Conservation (phyloP, 306 rosid genomes). For the Acacia melanoxylon region DNA sequence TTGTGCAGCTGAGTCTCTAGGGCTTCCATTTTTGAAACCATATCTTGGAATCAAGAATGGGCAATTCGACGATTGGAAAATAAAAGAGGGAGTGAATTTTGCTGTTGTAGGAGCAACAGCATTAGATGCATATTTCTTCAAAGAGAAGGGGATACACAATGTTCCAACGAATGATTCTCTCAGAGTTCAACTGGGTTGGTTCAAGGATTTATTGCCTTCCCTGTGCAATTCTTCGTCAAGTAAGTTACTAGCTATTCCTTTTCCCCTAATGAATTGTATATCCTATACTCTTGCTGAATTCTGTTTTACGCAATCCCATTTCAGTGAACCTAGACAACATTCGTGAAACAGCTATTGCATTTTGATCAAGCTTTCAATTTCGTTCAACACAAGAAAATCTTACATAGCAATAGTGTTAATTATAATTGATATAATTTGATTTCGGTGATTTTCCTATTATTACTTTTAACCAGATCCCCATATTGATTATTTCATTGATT, state of each 20-base stretch:
- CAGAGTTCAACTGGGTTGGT: slow-evolving; percentile 51
- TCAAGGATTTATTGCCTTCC: slow-evolving; percentile 36
- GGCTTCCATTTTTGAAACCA: slow-evolving; percentile 49
- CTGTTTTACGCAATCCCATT: no score
- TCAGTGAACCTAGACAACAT: no score
- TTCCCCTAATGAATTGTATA: no score
- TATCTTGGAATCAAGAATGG: slow-evolving; percentile 2
- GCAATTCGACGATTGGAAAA: background rate
- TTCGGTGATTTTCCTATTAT: background rate
- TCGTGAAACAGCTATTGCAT: no score
- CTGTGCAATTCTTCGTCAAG: no score
- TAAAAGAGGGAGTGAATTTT: slow-evolving; percentile 45
- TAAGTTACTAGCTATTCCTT: no score
- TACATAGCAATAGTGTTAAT: background rate
- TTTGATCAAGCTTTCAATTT: no score
- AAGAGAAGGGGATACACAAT: slow-evolving; percentile 15
- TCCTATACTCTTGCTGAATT: no score
- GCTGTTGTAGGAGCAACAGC: slow-evolving; percentile 69
- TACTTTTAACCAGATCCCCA: background rate
- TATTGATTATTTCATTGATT: background rate
- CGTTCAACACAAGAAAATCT: no score
- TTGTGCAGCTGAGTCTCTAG: slow-evolving; percentile 45
- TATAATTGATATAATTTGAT: background rate
- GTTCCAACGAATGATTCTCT: slow-evolving; percentile 38
- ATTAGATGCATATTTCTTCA: slow-evolving; percentile 35